These are phyloP conservation scores for Thermothelomyces thermophilus DNA, from an alignment of 2,329 filamentous ascomycete genomes.

Conservation along the genomic window DNA sequence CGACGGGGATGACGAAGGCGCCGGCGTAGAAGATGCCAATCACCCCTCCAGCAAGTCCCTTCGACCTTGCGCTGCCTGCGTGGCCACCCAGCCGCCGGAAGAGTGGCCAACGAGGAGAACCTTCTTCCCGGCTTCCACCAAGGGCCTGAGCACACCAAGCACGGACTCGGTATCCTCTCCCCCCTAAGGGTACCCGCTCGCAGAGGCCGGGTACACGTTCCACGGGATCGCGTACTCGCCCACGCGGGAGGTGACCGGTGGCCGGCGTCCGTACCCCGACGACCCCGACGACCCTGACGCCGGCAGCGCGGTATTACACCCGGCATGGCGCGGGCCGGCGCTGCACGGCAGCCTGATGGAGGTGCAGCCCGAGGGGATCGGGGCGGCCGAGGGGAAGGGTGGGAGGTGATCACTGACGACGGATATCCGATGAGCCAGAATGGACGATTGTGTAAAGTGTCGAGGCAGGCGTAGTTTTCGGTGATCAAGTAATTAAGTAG, in stretches of 20 bases:
- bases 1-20: neutral
- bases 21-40: slow-evolving; percentile 6
- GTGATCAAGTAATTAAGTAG: too few relatives aligned
- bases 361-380: slow-evolving; percentile 14
- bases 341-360: slow-evolving; percentile 21
- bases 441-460: slow-evolving; percentile 20
- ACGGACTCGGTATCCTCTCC: slow-evolving; percentile 3
- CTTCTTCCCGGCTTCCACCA: slow-evolving; percentile 2
- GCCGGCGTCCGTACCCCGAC: slow-evolving; percentile 11
- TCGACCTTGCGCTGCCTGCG: slow-evolving; percentile 4
- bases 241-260: slow-evolving; percentile 20
- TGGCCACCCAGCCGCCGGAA: slow-evolving; percentile 7
- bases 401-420: slow-evolving; percentile 18
- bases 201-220: slow-evolving; percentile 25
- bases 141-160: neutral
- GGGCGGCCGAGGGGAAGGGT: slow-evolving; percentile 17
- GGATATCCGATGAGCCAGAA: slow-evolving; percentile 23
- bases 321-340: slow-evolving; percentile 24
- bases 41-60: slow-evolving; percentile 1
- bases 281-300: too few relatives aligned
- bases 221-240: slow-evolving; percentile 25
- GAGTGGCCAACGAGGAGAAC: slow-evolving; percentile 7
- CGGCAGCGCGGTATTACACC: slow-evolving; percentile 24
- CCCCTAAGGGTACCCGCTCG: slow-evolving; percentile 11
- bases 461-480: neutral